These are phyloP conservation scores for Lithocarpus polystachyus DNA, from an alignment of 306 rosid species.

Conservation along the genomic window DNA sequence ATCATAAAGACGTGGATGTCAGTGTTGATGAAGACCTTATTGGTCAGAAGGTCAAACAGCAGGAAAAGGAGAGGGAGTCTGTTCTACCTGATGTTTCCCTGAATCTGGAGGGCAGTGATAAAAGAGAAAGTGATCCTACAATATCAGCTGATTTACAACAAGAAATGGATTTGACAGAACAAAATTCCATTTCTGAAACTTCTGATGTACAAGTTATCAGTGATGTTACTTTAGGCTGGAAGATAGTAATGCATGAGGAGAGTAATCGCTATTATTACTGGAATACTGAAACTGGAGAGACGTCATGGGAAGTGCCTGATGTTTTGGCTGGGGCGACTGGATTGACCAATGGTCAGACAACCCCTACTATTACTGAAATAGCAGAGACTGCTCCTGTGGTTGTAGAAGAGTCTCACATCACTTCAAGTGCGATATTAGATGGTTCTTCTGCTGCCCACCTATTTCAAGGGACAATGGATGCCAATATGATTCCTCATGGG, in stretches of 20 bases:
- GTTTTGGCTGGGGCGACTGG: constrained; percentile 54
- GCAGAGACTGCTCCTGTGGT: constrained; percentile 28
- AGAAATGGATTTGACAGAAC: constrained; percentile 42
- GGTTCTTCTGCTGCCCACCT: constrained; percentile 32
- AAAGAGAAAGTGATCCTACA: constrained; percentile 34
- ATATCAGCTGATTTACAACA: constrained; percentile 26
- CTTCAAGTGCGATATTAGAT: constrained; percentile 28
- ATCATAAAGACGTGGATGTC: constrained; percentile 28
- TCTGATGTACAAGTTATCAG: constrained; percentile 38
- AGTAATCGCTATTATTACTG: constrained; percentile 83
- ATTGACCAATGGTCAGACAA: constrained; percentile 30
- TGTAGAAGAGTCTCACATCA: constrained; percentile 27
- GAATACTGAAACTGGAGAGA: constrained; percentile 92
- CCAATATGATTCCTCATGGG: constrained; percentile 27
- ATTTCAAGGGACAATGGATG: constrained; percentile 26
- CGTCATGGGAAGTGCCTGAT: constrained; percentile 93
- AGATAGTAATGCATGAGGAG: constrained; percentile 93
- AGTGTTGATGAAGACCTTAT: constrained; percentile 29
- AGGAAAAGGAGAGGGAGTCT: constrained; percentile 28
- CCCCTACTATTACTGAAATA: constrained; percentile 30
- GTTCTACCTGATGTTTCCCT: constrained; percentile 30
- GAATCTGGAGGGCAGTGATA: constrained; percentile 32
- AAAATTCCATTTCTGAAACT: constrained; percentile 32
- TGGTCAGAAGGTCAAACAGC: constrained; percentile 42
- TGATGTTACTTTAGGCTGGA: constrained; percentile 77